Evolutionary conservation across 169 alveolate species (phyloP).

Genomic region (Plasmodium knowlesi): DNA sequence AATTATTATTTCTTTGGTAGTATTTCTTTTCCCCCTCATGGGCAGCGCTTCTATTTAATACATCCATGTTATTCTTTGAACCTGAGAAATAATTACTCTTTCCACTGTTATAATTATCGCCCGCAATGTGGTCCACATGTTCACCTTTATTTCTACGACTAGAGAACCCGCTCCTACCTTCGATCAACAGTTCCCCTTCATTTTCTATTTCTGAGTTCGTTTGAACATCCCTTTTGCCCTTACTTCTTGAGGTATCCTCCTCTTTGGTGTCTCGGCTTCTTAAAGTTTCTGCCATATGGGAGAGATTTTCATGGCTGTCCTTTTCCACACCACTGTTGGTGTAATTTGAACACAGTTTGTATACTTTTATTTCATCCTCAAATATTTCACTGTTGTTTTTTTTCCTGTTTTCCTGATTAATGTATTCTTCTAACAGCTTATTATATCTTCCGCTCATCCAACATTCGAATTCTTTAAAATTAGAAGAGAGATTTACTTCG

Average conservation of each 20-base stretch:
- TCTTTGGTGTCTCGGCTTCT: background rate
- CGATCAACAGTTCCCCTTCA: background rate
- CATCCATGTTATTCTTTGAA: background rate
- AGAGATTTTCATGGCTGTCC: background rate
- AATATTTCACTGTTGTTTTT: slow-evolving; percentile 38
- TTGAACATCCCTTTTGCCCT: background rate
- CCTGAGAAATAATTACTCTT: background rate
- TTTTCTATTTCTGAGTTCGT: background rate
- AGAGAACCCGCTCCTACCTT: background rate
- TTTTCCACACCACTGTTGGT: slow-evolving; percentile 2
- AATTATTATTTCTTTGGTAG: slow-evolving; percentile 11
- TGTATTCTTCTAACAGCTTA: slow-evolving; percentile 11
- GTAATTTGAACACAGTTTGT: slow-evolving; percentile 1
- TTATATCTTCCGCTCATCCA: slow-evolving; percentile 51
- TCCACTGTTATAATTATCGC: background rate
- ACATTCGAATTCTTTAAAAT: slow-evolving; percentile 5
- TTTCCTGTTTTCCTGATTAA: slow-evolving; percentile 43
- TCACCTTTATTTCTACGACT: background rate
- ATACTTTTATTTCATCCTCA: slow-evolving; percentile 52
- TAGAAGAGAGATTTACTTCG: background rate
- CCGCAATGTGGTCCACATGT: background rate
- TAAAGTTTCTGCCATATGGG: slow-evolving; percentile 13
- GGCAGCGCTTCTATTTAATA: background rate
- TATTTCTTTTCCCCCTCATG: slow-evolving; percentile 21
- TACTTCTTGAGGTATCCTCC: background rate